Evolutionary conservation across 306 rosid species (phyloP), one percentile per base, ranked within the genome.

Genomic region (Comarum palustre): DNA sequence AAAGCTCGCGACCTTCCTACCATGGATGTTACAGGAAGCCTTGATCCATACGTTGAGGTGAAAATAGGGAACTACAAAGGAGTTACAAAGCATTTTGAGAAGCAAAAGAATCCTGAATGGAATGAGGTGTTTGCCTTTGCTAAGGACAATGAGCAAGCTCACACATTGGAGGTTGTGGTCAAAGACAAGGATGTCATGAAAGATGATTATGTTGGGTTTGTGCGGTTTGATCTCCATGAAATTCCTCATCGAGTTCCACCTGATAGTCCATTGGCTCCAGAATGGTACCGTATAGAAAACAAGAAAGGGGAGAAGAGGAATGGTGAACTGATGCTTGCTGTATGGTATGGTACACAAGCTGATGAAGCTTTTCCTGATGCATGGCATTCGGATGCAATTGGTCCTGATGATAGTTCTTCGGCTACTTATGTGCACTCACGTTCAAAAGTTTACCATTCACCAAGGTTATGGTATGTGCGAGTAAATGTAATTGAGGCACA

Each of bases 291-390:
- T 39, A 86, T 94, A 15, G 90, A 75, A 50, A 75, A 85, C 71
- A 89, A 84, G 86, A 86, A 68, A 8, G 87, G 95, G 29, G 87
- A 84, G 27, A 89, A 63, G 81, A 84, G 69, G 74, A 86, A 79
- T 29, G 98, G 98, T 32, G 97, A 94, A 79, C 66, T 94, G 64
- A 94, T 94, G 98, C 91, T 94, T 83, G 97, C 98, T 60, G 96
- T 94, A 42, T 94, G 98, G 98, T 17, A 1, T n/a, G 98, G 98
- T 55, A 88, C 98, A 62, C 98, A 94, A 78, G 98, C 95, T 61
- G 98, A 94, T 63, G 98, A 94, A 75, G 92, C 98, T 62, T 94
- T 94, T 80, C 87, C 94, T 11, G 95, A 94, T 74, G 98, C 98
- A 41, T 91, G 96, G 97, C 98, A 94, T 82, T 94, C 98, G 19